Evolutionary conservation across 2,329 filamentous ascomycete genomes (phyloP).

Genomic region (Metarhizium album): DNA sequence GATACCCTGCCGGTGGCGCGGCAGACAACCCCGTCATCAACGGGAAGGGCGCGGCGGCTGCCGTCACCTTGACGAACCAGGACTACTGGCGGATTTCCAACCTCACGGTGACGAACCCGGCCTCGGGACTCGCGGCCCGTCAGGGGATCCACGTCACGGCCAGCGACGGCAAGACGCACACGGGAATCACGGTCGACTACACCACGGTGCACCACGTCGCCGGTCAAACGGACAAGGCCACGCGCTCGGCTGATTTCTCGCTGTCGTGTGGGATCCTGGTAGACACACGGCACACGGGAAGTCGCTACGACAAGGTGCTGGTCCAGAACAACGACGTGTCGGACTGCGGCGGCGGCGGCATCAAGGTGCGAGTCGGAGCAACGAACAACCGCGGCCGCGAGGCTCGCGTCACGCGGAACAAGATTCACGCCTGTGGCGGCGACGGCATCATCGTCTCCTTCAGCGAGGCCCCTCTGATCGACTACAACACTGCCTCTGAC

Average conservation of each 20-base stretch:
- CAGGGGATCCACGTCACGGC: constrained; percentile 14
- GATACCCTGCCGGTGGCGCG: constrained; percentile 6
- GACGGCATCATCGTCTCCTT: constrained; percentile 15
- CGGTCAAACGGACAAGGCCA: constrained; percentile 14
- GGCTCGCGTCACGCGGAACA: constrained; percentile 11
- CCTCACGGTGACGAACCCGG: constrained; percentile 10
- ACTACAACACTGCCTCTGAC: constrained; percentile 13
- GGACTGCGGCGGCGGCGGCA: constrained; percentile 16
- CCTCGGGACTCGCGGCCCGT: constrained; percentile 6
- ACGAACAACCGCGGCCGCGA: constrained; percentile 10
- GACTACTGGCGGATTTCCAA: constrained; percentile 14
- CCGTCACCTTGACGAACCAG: constrained; percentile 13
- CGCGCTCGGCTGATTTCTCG: constrained; percentile 9
- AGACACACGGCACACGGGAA: constrained; percentile 4
- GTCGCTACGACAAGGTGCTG: constrained; percentile 14
- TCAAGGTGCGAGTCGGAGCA: constrained; percentile 15
- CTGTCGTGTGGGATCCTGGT: constrained; percentile 11
- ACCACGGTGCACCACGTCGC: constrained; percentile 13
- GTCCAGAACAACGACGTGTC: constrained; percentile 12
- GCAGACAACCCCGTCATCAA: constrained; percentile 11
- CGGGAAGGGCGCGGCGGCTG: constrained; percentile 10
- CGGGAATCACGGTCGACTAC: constrained; percentile 13
- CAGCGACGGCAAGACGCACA: constrained; percentile 13
- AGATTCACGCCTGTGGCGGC: constrained; percentile 13
- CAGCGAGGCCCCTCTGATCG: constrained; percentile 11